A percentile compares a stretch with the other conserved stretches of the same genome.
Evolutionary conservation across 2,329 filamentous ascomycete genomes (phyloP).

Genomic region (Leptographium wingfieldii): DNA sequence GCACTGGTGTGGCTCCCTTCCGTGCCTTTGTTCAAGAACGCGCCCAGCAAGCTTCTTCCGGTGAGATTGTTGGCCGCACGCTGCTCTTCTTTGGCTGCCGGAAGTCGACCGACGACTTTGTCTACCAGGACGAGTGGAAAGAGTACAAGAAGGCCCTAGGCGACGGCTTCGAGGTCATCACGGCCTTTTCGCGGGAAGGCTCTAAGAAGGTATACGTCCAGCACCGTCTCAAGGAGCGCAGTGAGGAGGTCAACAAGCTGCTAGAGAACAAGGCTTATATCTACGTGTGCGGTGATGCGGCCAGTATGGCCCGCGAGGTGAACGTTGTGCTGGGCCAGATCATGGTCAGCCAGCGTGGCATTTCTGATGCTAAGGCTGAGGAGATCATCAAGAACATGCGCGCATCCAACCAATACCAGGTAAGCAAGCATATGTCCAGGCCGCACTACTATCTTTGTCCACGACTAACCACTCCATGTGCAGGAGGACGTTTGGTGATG

Average conservation of each 20-base stretch:
- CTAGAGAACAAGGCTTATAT: slow-evolving; percentile 82
- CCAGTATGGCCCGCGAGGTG: slow-evolving; percentile 92
- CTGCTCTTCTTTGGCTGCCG: slow-evolving; percentile 94
- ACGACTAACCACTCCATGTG: slow-evolving; percentile 10
- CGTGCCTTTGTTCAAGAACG: slow-evolving; percentile 90
- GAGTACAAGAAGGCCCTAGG: slow-evolving; percentile 72
- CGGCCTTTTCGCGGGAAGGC: slow-evolving; percentile 85
- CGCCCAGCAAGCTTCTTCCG: slow-evolving; percentile 66
- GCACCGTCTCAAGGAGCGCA: slow-evolving; percentile 73
- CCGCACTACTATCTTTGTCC: not conserved
- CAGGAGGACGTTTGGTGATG: slow-evolving; percentile 64
- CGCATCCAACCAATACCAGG: slow-evolving; percentile 90
- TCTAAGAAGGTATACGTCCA: slow-evolving; percentile 93
- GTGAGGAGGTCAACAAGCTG: slow-evolving; percentile 75
- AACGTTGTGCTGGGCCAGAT: slow-evolving; percentile 80
- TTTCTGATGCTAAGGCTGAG: slow-evolving; percentile 79
- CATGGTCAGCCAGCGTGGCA: slow-evolving; percentile 68
- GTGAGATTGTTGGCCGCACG: slow-evolving; percentile 73
- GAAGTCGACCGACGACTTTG: slow-evolving; percentile 75
- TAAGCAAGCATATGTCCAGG: slow-evolving; percentile 22
- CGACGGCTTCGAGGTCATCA: slow-evolving; percentile 81
- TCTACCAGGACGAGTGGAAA: slow-evolving; percentile 87
- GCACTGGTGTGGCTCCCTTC: slow-evolving; percentile 94
- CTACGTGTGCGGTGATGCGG: slow-evolving; percentile 95
- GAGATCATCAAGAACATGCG: slow-evolving; percentile 97